These are phyloP conservation scores for Mycena filopes DNA, from an alignment of 768 basidiomycete species.

Conservation along the genomic window DNA sequence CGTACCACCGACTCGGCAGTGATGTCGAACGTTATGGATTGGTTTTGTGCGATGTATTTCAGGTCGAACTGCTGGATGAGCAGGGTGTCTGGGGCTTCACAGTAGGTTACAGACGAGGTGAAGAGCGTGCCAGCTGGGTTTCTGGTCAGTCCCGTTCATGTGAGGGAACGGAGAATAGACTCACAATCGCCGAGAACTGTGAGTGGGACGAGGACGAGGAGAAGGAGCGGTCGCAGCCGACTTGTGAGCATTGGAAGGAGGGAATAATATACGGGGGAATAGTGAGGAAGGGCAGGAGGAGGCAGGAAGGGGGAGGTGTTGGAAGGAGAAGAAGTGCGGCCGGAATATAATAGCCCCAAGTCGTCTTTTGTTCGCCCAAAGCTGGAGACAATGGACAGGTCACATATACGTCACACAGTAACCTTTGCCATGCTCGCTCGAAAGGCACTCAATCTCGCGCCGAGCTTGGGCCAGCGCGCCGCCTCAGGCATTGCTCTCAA, in stretches of 20 bases:
- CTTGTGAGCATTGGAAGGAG: constrained; percentile 20
- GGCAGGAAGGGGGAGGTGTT: too few species aligned
- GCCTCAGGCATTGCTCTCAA: constrained; percentile 83
- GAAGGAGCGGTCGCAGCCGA: constrained; percentile 55
- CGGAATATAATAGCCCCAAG: too few species aligned
- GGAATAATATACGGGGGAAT: background rate
- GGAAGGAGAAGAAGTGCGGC: too few species aligned
- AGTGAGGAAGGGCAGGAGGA: background rate
- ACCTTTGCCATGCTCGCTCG: constrained; percentile 54
- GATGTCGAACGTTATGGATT: constrained; percentile 85
- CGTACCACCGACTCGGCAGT: constrained; percentile 88
- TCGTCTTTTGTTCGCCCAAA: too few species aligned
- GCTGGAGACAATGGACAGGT: too few species aligned
- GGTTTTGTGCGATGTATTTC: constrained; percentile 73
- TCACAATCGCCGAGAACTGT: constrained; percentile 12
- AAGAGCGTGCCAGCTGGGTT: constrained; percentile 41
- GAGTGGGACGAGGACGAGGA: constrained; percentile 33
- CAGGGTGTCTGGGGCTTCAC: constrained; percentile 80
- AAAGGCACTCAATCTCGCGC: constrained; percentile 52
- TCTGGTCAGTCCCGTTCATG: too few species aligned
- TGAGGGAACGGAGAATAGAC: too few species aligned
- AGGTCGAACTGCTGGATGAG: constrained; percentile 84
- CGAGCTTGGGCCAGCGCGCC: constrained; percentile 72
- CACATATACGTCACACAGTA: too few species aligned
- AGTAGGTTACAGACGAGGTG: constrained; percentile 91